These are phyloP conservation scores for Flaveria trinervia DNA, from an alignment of 129 eudicot genomes.

Conservation along the genomic window DNA sequence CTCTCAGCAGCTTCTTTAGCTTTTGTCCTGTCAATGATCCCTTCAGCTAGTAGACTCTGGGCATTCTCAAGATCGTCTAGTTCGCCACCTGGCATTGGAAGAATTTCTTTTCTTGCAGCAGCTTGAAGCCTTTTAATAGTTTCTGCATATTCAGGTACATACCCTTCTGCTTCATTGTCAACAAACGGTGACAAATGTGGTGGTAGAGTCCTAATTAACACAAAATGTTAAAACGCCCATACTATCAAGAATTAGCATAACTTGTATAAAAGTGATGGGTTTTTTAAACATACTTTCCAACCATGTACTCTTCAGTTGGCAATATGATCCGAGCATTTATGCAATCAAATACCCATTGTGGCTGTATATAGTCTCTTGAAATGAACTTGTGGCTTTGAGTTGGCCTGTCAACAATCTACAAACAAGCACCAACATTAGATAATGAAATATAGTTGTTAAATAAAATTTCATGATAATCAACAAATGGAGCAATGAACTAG, in stretches of 20 bases:
- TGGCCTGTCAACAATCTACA: constrained; percentile 92
- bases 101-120: constrained; percentile 78
- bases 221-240: background rate
- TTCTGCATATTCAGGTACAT: constrained; percentile 87
- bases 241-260: background rate
- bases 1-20: constrained; percentile 74
- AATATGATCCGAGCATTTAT: constrained; percentile 73
- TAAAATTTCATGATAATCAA: background rate
- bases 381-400: constrained; percentile 64
- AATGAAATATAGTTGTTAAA: background rate
- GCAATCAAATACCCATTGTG: constrained; percentile 90
- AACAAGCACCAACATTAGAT: background rate
- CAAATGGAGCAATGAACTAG: background rate
- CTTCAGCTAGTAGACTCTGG: constrained; percentile 58
- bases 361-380: constrained; percentile 82
- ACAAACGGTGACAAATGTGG: constrained; percentile 97
- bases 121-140: constrained; percentile 81
- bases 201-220: constrained; percentile 61
- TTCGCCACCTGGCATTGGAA: constrained; percentile 85
- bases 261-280: background rate
- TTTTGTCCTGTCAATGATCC: constrained; percentile 64
- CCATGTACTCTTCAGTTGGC: constrained; percentile 74
- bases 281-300: constrained; percentile 62
- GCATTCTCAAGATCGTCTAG: constrained; percentile 70
- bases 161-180: constrained; percentile 85